phyloP scores from a whole-genome alignment of 1,284 basidiomycete species.

The Ustilago shanxiensis region DNA sequence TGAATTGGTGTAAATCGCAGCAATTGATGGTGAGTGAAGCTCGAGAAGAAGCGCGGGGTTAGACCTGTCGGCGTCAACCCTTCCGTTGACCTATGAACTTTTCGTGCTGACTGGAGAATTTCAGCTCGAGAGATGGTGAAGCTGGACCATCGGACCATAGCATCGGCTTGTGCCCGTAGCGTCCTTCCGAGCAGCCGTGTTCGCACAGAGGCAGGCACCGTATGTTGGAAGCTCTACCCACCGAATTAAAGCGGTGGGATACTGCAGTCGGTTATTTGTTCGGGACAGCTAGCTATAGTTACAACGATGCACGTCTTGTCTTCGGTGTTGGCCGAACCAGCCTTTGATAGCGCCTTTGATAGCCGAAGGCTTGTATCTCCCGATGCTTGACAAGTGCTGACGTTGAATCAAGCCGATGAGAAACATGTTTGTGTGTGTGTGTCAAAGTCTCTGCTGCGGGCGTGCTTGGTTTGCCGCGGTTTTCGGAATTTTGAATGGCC shows the following conservation, averaged over 20 bases:
- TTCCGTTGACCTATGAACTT: background rate
- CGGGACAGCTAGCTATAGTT: too few species aligned
- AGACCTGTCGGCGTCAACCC: background rate
- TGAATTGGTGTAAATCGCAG: background rate
- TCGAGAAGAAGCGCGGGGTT: background rate
- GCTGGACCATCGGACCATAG: background rate
- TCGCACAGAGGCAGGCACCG: background rate
- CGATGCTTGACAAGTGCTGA: constrained; percentile 5
- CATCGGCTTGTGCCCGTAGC: background rate
- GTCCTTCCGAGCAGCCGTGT: constrained; percentile 20
- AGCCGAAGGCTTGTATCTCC: constrained; percentile 16
- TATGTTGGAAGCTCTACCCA: too few species aligned
- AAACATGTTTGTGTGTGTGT: background rate
- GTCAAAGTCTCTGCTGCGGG: background rate
- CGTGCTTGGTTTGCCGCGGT: constrained; percentile 13
- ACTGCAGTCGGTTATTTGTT: constrained; percentile 19
- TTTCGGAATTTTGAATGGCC: constrained; percentile 20
- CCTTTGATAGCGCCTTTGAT: constrained; percentile 1
- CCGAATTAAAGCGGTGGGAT: background rate
- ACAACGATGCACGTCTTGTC: background rate
- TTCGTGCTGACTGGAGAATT: background rate
- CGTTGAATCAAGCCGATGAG: background rate
- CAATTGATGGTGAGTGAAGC: background rate
- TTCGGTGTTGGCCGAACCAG: constrained; percentile 2
- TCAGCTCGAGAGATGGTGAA: background rate